Evolutionary conservation across 805 yeast species (phyloP).

Genomic region (Spathaspora passalidarum): DNA sequence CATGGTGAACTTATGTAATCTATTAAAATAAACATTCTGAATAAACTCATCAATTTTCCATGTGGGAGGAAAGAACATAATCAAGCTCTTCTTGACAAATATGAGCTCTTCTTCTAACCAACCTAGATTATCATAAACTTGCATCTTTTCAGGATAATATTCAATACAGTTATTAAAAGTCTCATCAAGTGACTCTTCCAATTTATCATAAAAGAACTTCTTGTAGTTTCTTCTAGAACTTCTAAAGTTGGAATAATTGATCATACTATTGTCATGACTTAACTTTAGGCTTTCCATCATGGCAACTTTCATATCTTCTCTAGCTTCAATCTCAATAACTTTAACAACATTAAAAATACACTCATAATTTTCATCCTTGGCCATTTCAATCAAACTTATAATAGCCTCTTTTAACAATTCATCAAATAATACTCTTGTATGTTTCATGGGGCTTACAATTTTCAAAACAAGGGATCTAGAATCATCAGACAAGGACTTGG

Average conservation of each 20-base stretch:
- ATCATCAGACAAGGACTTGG: slow-evolving; percentile 53
- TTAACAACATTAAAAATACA: slow-evolving; percentile 71
- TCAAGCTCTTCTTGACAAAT: slow-evolving; percentile 58
- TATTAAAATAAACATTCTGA: slow-evolving; percentile 63
- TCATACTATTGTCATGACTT: slow-evolving; percentile 12
- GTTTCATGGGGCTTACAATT: slow-evolving; percentile 49
- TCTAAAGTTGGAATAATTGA: slow-evolving; percentile 29
- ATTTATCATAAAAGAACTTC: slow-evolving; percentile 53
- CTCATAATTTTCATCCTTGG: slow-evolving; percentile 64
- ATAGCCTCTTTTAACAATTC: slow-evolving; percentile 62
- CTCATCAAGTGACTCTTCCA: slow-evolving; percentile 59
- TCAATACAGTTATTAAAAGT: slow-evolving; percentile 66
- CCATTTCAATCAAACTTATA: slow-evolving; percentile 66
- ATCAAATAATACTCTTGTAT: slow-evolving; percentile 58
- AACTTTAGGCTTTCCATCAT: slow-evolving; percentile 31
- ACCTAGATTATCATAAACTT: slow-evolving; percentile 64
- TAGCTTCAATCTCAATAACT: slow-evolving; percentile 75
- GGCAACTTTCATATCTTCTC: slow-evolving; percentile 60
- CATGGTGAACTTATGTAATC: slow-evolving; percentile 61
- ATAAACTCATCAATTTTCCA: slow-evolving; percentile 73
- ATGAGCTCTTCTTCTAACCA: slow-evolving; percentile 83
- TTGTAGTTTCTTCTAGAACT: slow-evolving; percentile 56
- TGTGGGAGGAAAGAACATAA: slow-evolving; percentile 58
- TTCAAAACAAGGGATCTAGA: slow-evolving; percentile 62
- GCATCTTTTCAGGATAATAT: slow-evolving; percentile 50